Percentiles rank a stretch among this genome's conserved stretches.
phyloP scores from a whole-genome alignment of 192 early-diverging fungal genomes.

The Linderina pennispora region DNA sequence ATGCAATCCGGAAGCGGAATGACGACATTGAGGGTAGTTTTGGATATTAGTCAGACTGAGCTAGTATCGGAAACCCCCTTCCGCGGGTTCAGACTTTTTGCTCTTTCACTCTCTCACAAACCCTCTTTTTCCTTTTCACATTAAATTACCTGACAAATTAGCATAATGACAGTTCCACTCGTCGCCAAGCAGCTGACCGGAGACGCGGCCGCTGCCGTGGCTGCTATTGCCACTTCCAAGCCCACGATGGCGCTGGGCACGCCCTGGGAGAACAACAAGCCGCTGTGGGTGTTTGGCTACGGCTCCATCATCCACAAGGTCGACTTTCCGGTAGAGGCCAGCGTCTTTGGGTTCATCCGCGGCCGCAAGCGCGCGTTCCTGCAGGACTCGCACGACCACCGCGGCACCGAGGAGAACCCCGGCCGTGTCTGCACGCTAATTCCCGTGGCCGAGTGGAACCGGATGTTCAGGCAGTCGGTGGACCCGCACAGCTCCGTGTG shows the following conservation, averaged over 20 bases:
- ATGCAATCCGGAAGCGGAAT: no score
- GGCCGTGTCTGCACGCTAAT: conserved; percentile 87
- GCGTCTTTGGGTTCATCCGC: conserved; percentile 17
- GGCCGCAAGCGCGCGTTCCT: conserved; percentile 9
- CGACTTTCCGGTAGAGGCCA: conserved; percentile 56
- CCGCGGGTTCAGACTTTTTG: no score
- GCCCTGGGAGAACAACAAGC: conserved; percentile 18
- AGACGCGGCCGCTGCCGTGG: not conserved
- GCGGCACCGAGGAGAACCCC: conserved; percentile 69
- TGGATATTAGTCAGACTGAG: no score
- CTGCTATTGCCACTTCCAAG: no score
- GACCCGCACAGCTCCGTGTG: conserved; percentile 49
- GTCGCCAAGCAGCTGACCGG: not conserved
- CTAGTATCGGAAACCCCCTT: no score
- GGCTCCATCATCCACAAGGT: conserved; percentile 66
- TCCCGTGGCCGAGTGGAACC: conserved; percentile 60
- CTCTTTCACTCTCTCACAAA: no score
- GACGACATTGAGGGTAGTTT: no score
- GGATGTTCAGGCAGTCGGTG: conserved; percentile 10
- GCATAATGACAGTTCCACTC: conserved; percentile 5
- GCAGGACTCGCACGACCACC: conserved; percentile 75
- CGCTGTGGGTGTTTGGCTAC: conserved; percentile 66
- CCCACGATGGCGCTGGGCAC: conserved; percentile 6
- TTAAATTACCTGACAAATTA: no score
- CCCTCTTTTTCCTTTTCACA: no score